Evolutionary conservation across 2,329 filamentous ascomycete species (phyloP).

Genomic region (Chrysoporthe puriensis): DNA sequence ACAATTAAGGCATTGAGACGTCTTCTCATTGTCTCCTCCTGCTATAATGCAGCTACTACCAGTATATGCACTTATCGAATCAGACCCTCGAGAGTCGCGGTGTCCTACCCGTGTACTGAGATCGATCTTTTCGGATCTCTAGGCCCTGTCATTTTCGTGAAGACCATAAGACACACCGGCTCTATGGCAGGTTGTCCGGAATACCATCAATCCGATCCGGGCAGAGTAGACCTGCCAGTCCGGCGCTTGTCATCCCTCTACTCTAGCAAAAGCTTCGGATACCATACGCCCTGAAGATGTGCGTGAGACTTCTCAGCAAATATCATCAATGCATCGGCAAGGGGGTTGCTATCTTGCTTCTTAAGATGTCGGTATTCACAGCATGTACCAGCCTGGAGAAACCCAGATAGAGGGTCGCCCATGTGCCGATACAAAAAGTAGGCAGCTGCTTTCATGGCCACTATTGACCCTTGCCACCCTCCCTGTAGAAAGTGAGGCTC

Average conservation of each 20-base stretch:
- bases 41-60: background rate
- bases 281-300: background rate
- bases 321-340: background rate
- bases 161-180: background rate
- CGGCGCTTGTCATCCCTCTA: background rate
- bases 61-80: background rate
- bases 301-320: background rate
- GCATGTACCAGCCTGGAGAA: background rate
- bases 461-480: slow-evolving; percentile 55
- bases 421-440: background rate
- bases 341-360: background rate
- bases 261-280: background rate
- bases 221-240: background rate
- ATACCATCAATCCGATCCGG: background rate
- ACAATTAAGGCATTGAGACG: background rate
- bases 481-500: slow-evolving; percentile 80
- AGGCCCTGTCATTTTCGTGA: background rate
- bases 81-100: background rate
- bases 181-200: background rate
- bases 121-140: background rate
- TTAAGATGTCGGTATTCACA: background rate
- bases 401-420: background rate
- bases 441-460: background rate
- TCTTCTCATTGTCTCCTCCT: background rate
- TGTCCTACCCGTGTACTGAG: background rate